Evolutionary conservation across 805 yeast genomes (phyloP).

Genomic region (Wickerhamomyces bovis): DNA sequence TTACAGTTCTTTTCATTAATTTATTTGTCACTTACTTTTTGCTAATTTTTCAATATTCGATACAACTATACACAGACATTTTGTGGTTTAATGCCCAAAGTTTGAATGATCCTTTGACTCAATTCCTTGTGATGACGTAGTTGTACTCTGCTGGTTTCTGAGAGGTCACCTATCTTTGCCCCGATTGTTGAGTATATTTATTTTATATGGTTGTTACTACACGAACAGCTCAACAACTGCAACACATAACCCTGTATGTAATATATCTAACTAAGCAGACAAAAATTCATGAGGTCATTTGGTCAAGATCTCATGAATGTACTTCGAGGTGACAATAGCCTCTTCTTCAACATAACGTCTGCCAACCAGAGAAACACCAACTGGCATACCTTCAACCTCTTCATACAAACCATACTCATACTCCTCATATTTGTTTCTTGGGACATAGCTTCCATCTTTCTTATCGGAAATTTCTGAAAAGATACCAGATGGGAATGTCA

Average conservation of each 20-base stretch:
- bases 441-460: slow-evolving; percentile 29
- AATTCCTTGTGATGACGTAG: no score
- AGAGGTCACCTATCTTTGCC: no score
- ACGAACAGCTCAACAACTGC: no score
- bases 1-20: background rate
- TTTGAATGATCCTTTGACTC: no score
- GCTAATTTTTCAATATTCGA: background rate
- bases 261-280: background rate
- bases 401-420: slow-evolving; percentile 23
- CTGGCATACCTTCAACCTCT: slow-evolving; percentile 49
- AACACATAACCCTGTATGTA: background rate
- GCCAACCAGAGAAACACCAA: slow-evolving; percentile 45
- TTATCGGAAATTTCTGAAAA: slow-evolving; percentile 40
- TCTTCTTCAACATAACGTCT: slow-evolving; percentile 45
- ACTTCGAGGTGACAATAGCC: slow-evolving; percentile 37
- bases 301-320: slow-evolving; percentile 5
- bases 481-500: slow-evolving; percentile 49
- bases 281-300: background rate
- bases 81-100: no score
- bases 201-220: no score
- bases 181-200: no score
- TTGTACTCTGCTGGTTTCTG: no score
- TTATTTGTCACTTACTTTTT: background rate
- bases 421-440: slow-evolving; percentile 22
- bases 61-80: no score